Conservation (phyloP, 2,329 filamentous ascomycete species). For the Boeremia exigua region DNA sequence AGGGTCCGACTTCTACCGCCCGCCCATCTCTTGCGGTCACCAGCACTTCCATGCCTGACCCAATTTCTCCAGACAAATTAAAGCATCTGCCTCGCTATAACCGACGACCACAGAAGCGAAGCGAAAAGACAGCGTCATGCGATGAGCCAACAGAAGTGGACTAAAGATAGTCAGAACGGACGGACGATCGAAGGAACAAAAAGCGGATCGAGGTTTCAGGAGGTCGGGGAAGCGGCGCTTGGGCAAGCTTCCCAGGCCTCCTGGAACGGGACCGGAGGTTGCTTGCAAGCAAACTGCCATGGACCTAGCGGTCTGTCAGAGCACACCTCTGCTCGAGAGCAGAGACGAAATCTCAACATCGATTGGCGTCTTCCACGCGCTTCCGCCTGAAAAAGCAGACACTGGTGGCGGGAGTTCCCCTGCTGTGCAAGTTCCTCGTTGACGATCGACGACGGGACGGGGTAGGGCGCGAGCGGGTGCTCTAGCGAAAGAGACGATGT, state of each 20-base stretch:
- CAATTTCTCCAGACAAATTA: conserved; percentile 28
- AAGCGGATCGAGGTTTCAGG: conserved; percentile 7
- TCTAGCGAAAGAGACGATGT: conserved; percentile 5
- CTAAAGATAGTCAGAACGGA: conserved; percentile 6
- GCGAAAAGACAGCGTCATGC: background rate
- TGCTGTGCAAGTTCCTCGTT: conserved; percentile 28
- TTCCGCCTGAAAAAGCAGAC: conserved; percentile 23
- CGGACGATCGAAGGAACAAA: conserved; percentile 1
- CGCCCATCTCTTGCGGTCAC: conserved; percentile 41
- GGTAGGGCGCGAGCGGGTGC: conserved; percentile 12
- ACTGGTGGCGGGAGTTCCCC: conserved; percentile 33
- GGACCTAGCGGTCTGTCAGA: conserved; percentile 38
- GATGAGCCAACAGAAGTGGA: conserved; percentile 1
- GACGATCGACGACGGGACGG: conserved; percentile 19
- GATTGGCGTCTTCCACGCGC: conserved; percentile 39
- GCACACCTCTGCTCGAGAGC: conserved; percentile 9
- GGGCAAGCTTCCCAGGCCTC: conserved; percentile 2
- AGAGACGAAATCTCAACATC: conserved; percentile 26
- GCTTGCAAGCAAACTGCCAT: conserved; percentile 33
- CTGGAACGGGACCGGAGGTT: conserved; percentile 16
- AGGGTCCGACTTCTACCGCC: conserved; percentile 46
- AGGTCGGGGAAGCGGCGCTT: conserved; percentile 14
- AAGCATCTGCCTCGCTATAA: conserved; percentile 20
- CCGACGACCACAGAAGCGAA: conserved; percentile 9
- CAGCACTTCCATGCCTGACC: conserved; percentile 26